Evolutionary conservation across 352 stramenopile genomes (phyloP), one percentile per base, ranked within the genome.

Genomic region (Peronospora belbahrii): DNA sequence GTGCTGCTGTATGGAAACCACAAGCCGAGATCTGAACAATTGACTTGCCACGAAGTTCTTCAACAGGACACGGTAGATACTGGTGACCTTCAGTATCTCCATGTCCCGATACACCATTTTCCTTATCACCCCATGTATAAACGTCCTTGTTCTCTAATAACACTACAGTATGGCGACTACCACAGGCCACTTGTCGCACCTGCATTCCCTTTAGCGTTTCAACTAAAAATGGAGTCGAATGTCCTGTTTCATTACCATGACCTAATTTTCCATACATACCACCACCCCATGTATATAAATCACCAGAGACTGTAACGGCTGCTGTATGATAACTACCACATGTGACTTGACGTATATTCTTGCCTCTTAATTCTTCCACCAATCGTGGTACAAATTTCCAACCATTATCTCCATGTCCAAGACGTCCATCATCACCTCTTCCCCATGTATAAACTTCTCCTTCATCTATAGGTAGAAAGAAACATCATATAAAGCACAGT

Each of bases 351-450:
- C 82, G 87, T 33, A 89, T 75, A 28, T 90, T 85, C 59, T 95
- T 94, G 50, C 88, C 88, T 25, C 84, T 84, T 3, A 97, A 62
- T 52, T 88, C 80, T 44, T 97, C 86, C 5, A 93, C 90, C 15
- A 97, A 71, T 7, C 93, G 75, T 15, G 93, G 93, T n/a, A 97
- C 91, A 56, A 97, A 98, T 66, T 98, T 98, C 93, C 93, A 98
- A 37, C 91, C 91, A 65, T 97, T 98, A 57, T 97, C 86, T 54
- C 84, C 83, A 42, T 96, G 86, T n/a, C 88, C 88, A 24, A 97
- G 47, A 1, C 88, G 81, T 0, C 88, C 88, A 56, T 96, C 86
- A 48, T 94, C 76, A 1, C 88, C 88, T 19, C 85, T 65, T 9
- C 85, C 85, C 85, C 85, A 96, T 42, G 85, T 95, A 62, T 85